Base-by-base conservation (phyloP, 345 rosid genomes). In the Kandelia obovata region DNA sequence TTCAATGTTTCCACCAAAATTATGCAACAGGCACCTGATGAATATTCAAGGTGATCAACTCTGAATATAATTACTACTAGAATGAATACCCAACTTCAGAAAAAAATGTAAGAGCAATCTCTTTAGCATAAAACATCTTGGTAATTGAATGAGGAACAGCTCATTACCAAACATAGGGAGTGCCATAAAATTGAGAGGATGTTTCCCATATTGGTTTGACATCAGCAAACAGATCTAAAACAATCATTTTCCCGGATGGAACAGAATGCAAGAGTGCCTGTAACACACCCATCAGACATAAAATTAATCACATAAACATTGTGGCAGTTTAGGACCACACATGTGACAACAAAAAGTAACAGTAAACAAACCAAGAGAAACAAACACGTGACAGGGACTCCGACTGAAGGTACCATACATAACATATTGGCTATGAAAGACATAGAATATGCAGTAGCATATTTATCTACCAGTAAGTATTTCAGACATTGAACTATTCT, bases 211-310 rank as follows among this genome's bases (percentile, higher is more conserved):
- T 83, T 7, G 98, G 96, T 78, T 77, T 88, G 79, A 83, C 95
- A 25, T 94, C 98, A 58, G 98, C 97, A 83, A 88, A 94, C 61
- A 94, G 90, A 80, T 94, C 97, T 35, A 94, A 87, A 70, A 91
- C 96, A 71, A 94, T 89, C 96, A 94, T 87, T 83, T 85, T 94
- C 51, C 98, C 98, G 37, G 76, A 67, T 61, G 98, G 96, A 75
- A 94, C 95, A 25, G 98, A 88, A 73, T 89, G 95, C 64, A 94
- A 77, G 81, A 94, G 96, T 53, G 98, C 98, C 98, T 94, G 88
- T 78, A 81, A 71, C 69, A 64, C 64, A 61, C 66, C 62, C 73
- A 71, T 67, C 55, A 60, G 55, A 23, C 13, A 65, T 59, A 7
- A 31, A 62, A 27, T 56, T 68, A 37, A 64, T 16, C 65, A 69